phyloP scores from a whole-genome alignment of 2,329 filamentous ascomycete species.

The Scleromitrula shiraiana region DNA sequence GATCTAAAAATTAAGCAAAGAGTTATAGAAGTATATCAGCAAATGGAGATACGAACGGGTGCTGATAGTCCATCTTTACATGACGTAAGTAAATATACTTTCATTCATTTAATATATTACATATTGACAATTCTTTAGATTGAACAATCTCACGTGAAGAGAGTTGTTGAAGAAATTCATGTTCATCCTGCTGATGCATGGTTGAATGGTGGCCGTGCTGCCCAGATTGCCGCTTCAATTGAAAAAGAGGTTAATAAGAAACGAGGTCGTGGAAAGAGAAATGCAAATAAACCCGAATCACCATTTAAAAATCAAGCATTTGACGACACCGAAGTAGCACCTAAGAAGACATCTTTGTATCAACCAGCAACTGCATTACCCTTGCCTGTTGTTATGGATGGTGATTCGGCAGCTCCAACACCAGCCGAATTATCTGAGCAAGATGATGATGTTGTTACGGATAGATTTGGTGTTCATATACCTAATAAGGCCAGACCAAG shows the following conservation, averaged over 20 bases:
- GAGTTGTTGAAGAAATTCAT: not conserved
- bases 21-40: slow-evolving; percentile 16
- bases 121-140: slow-evolving; percentile 15
- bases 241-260: slow-evolving; percentile 5
- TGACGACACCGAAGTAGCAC: slow-evolving; percentile 10
- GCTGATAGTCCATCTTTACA: slow-evolving; percentile 19
- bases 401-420: slow-evolving; percentile 17
- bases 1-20: slow-evolving; percentile 17
- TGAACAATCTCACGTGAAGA: slow-evolving; percentile 10
- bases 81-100: slow-evolving; percentile 17
- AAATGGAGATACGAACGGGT: slow-evolving; percentile 9
- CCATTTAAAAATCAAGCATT: not conserved
- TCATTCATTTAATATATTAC: not conserved
- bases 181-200: slow-evolving; percentile 6
- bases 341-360: slow-evolving; percentile 13
- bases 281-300: slow-evolving; percentile 5
- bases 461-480: slow-evolving; percentile 23
- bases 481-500: slow-evolving; percentile 20
- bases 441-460: slow-evolving; percentile 13
- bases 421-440: slow-evolving; percentile 18
- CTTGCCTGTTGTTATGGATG: slow-evolving; percentile 9
- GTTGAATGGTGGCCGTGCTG: slow-evolving; percentile 3
- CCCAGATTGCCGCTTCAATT: slow-evolving; percentile 5
- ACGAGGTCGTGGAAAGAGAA: slow-evolving; percentile 6
- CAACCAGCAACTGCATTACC: slow-evolving; percentile 8